Conservation (phyloP, 2,329 filamentous ascomycete species). For the Neopestalotiopsis rosae region DNA sequence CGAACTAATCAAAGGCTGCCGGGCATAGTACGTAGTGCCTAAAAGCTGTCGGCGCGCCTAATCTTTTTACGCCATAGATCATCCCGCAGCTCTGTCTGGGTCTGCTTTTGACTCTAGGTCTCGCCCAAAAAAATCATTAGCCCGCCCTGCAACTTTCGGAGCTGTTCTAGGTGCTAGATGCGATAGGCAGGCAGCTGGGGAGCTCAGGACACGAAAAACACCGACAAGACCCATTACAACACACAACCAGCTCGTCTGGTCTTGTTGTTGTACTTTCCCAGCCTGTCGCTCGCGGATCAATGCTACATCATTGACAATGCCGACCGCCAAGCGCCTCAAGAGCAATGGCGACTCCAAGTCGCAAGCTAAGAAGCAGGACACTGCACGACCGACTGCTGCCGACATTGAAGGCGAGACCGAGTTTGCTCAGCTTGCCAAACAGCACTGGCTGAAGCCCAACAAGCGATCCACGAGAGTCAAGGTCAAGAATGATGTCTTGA, state of each 20-base stretch:
- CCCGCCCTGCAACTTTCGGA: neutral
- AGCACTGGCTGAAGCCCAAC: constrained; percentile 79
- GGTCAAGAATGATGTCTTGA: constrained; percentile 84
- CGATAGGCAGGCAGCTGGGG: constrained; percentile 13
- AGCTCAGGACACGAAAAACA: constrained; percentile 4
- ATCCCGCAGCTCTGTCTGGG: constrained; percentile 7
- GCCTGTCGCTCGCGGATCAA: constrained; percentile 19
- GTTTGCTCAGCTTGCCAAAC: constrained; percentile 79
- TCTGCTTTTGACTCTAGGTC: neutral
- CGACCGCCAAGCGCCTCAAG: constrained; percentile 64
- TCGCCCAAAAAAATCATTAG: constrained; percentile 14
- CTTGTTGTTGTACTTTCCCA: constrained; percentile 2
- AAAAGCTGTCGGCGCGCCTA: neutral
- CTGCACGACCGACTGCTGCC: constrained; percentile 66
- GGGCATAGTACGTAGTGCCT: neutral
- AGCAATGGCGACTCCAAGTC: constrained; percentile 51
- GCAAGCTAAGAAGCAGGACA: constrained; percentile 42
- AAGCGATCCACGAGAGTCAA: constrained; percentile 68
- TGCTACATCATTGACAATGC: constrained; percentile 47
- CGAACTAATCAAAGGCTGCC: neutral
- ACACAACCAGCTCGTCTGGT: constrained; percentile 7
- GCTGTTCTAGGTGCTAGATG: neutral
- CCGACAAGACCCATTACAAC: neutral
- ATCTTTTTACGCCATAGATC: constrained; percentile 15
- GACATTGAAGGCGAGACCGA: constrained; percentile 73